Conservation (phyloP, 1,284 basidiomycete genomes). For the Tilletia setariae region DNA sequence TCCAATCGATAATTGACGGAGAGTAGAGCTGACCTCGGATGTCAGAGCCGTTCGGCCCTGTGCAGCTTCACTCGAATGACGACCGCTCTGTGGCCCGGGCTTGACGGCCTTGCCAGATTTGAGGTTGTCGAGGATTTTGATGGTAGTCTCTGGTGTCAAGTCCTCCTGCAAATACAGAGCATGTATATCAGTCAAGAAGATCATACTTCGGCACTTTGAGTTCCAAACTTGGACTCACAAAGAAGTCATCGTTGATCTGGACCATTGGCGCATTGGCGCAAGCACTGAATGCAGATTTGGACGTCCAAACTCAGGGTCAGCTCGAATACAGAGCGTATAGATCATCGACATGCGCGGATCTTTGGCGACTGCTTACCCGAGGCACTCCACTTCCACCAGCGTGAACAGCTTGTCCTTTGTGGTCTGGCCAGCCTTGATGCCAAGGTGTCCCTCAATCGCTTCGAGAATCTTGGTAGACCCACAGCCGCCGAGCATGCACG, state of each 20-base stretch:
- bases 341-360: neutral
- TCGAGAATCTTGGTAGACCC: slow-evolving; percentile 81
- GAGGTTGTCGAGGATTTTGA: slow-evolving; percentile 81
- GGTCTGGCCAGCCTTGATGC: slow-evolving; percentile 81
- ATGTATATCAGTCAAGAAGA: neutral
- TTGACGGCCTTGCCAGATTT: slow-evolving; percentile 80
- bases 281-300: slow-evolving; percentile 62
- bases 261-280: slow-evolving; percentile 99
- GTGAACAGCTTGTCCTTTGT: slow-evolving; percentile 96
- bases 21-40: slow-evolving; percentile 64
- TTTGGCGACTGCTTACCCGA: slow-evolving; percentile 58
- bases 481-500: slow-evolving; percentile 88
- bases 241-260: slow-evolving; percentile 93
- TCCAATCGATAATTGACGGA: slow-evolving; percentile 10
- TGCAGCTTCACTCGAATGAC: slow-evolving; percentile 78
- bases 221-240: slow-evolving; percentile 62
- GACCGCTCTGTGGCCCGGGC: slow-evolving; percentile 82
- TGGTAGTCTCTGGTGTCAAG: slow-evolving; percentile 83
- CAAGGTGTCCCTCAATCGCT: slow-evolving; percentile 77
- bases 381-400: slow-evolving; percentile 94
- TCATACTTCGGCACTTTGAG: no score
- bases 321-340: neutral
- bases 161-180: slow-evolving; percentile 69
- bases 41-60: slow-evolving; percentile 75
- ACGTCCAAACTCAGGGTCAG: neutral